Base-by-base conservation (phyloP, 108 stramenopile species). In the Poteriospumella lacustris region DNA sequence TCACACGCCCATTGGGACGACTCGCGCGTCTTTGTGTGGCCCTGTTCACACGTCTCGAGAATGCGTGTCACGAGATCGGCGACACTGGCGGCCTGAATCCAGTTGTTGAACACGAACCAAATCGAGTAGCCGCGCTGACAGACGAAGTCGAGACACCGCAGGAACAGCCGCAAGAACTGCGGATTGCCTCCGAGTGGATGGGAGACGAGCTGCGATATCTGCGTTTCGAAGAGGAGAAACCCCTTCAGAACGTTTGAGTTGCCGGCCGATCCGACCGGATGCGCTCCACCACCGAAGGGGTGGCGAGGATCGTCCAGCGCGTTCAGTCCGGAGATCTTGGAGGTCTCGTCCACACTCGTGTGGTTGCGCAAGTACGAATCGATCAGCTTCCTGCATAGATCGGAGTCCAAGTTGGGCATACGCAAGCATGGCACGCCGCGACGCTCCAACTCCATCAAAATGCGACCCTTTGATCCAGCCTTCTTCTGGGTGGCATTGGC, bases 381-480 rank as follows among this genome's bases (percentile, higher is more conserved):
- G 5, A 73, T 56, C 33, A 73, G 33, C 28, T 5, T 68, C 33
- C 76, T 62, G 41, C 1, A n/a, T 39, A n/a, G 26, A 59, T 59
- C 33, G n/a, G 26, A 26, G n/a, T n/a, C 38, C 60, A 64, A 64
- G 24, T 3, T 9, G 5, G 28, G 28, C 60, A 64, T 33, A 24
- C 33, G 28, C 5, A 64, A 34, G 36, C 9, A 64, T 12, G 47
- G 70, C 5, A 73, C 12, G 36, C 5, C 41, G 42, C 85, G 60
- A 2, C 88, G 58, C 41, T 79, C 43, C 12, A 89, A 82, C 58
- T 87, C 81, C 28, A 39, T 38, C 0, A 82, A 12, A 28, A 82
- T 44, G 24, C 70, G 42, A 29, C 41, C 5, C 39, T 78, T 64
- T 56, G 42, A 75, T 52, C 47, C 19, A 64, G 60, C 33, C 5